phyloP scores from a whole-genome alignment of 805 yeast genomes.

The Ogataea henricii region DNA sequence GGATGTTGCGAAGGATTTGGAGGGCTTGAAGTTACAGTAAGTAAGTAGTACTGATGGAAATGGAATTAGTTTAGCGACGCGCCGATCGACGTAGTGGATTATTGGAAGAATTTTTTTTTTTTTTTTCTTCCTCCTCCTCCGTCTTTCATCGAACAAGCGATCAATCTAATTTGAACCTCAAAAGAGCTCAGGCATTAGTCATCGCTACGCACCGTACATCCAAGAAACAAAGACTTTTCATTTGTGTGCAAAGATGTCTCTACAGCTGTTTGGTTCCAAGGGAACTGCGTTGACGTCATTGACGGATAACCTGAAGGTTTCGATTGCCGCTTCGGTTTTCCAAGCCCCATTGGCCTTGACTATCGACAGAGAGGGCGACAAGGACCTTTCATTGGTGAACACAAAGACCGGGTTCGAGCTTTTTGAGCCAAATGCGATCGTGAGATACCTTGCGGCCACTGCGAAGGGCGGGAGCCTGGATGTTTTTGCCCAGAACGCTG shows the following conservation, averaged over 20 bases:
- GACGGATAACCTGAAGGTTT: conserved; percentile 44
- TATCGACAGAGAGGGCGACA: conserved; percentile 25
- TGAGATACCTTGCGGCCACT: conserved; percentile 55
- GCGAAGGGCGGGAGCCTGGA: conserved; percentile 15
- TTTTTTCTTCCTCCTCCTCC: neutral
- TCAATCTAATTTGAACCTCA: too few species aligned
- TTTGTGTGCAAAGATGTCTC: conserved; percentile 21
- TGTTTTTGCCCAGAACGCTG: conserved; percentile 20
- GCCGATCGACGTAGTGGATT: conserved; percentile 1
- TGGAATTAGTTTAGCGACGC: neutral
- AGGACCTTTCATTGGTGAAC: conserved; percentile 30
- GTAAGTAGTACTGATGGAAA: neutral
- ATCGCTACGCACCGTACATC: too few species aligned
- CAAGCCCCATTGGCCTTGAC: conserved; percentile 31
- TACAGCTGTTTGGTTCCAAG: conserved; percentile 36
- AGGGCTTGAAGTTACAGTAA: neutral
- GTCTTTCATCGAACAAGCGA: neutral
- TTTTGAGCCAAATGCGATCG: conserved; percentile 68
- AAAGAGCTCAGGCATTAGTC: too few species aligned
- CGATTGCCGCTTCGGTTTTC: conserved; percentile 43
- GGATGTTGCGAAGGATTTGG: neutral
- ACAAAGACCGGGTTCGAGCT: conserved; percentile 48
- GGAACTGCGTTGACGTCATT: conserved; percentile 34
- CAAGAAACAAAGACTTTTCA: neutral
- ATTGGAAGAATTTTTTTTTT: neutral